A percentile compares a stretch with the other conserved stretches of the same genome.
Conservation (phyloP, 2,329 filamentous ascomycete species). For the Penicillium sp. region DNA sequence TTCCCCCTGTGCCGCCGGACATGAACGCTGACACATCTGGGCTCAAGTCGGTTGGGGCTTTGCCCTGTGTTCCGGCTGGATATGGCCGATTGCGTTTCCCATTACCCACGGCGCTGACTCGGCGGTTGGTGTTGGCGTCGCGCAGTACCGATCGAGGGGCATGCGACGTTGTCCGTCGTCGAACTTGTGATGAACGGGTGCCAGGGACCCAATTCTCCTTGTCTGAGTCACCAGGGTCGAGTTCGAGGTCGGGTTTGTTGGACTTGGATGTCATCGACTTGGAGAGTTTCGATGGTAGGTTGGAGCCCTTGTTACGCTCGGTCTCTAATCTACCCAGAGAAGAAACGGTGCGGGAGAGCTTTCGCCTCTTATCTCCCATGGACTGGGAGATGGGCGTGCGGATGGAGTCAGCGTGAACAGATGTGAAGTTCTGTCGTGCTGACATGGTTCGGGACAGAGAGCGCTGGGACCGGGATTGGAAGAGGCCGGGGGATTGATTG, state of each 20-base stretch:
- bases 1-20: conserved; percentile 55
- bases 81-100: conserved; percentile 30
- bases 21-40: conserved; percentile 73
- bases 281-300: conserved; percentile 26
- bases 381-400: conserved; percentile 50
- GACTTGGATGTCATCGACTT: conserved; percentile 28
- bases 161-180: conserved; percentile 32
- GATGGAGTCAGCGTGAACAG: conserved; percentile 43
- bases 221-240: conserved; percentile 72
- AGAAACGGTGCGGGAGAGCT: conserved; percentile 60
- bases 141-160: conserved; percentile 45
- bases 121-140: conserved; percentile 38
- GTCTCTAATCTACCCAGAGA: conserved; percentile 63
- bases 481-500: conserved; percentile 69
- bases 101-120: conserved; percentile 23
- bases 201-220: conserved; percentile 83
- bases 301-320: conserved; percentile 38
- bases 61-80: conserved; percentile 32
- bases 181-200: conserved; percentile 42
- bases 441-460: conserved; percentile 49
- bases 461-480: conserved; percentile 66
- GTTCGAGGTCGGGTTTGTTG: conserved; percentile 40
- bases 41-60: conserved; percentile 48
- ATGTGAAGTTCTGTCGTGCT: conserved; percentile 54
- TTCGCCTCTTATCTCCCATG: conserved; percentile 57